A percentile compares a stretch with the other conserved stretches of the same genome.
Evolutionary conservation across 768 basidiomycete genomes (phyloP).

Genomic region (Coprinellus micaceus): DNA sequence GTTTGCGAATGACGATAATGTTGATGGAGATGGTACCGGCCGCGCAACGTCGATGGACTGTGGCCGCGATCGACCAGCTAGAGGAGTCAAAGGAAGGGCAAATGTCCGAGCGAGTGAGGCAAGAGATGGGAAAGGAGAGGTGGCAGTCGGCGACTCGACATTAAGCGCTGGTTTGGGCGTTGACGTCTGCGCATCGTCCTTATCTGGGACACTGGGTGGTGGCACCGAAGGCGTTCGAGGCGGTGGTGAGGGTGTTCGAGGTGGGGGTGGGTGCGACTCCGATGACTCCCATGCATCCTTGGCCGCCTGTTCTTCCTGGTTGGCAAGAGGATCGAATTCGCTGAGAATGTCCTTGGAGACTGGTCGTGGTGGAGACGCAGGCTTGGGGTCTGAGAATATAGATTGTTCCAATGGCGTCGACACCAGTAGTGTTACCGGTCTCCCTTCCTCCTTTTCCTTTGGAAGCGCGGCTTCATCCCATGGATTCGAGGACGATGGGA

Average conservation of each 20-base stretch:
- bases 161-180: constrained; percentile 19
- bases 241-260: constrained; percentile 28
- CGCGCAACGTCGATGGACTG: constrained; percentile 59
- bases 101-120: constrained; percentile 66
- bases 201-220: constrained; percentile 30
- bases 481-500: constrained; percentile 35
- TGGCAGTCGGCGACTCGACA: constrained; percentile 15
- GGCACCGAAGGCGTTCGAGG: constrained; percentile 29
- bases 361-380: constrained; percentile 21
- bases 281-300: constrained; percentile 62
- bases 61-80: constrained; percentile 46
- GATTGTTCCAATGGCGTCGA: constrained; percentile 39
- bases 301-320: constrained; percentile 54
- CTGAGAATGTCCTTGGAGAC: constrained; percentile 44
- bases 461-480: constrained; percentile 32
- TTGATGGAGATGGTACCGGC: constrained; percentile 53
- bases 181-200: constrained; percentile 24
- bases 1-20: constrained; percentile 49
- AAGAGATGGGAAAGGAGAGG: constrained; percentile 49
- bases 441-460: constrained; percentile 17
- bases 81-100: constrained; percentile 46
- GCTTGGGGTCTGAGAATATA: constrained; percentile 34
- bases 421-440: constrained; percentile 39
- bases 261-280: constrained; percentile 58
- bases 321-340: constrained; percentile 68